Evolutionary conservation across 2,329 filamentous ascomycete genomes (phyloP).

Genomic region (Dactylella cylindrospora): DNA sequence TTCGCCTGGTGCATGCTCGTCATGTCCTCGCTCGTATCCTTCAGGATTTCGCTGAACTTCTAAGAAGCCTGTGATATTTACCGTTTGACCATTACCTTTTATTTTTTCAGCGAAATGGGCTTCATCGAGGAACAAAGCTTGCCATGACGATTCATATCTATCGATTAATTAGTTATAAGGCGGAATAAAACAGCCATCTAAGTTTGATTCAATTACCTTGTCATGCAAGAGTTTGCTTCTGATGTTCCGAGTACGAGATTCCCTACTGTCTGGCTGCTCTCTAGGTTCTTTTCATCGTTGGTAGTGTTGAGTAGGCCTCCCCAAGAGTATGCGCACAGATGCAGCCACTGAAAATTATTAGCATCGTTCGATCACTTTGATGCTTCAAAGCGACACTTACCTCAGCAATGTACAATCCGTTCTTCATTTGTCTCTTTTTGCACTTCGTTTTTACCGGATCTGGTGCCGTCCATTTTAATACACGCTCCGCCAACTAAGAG

Average conservation of each 20-base stretch:
- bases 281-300: not conserved
- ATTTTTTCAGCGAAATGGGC: not conserved
- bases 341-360: constrained; percentile 3
- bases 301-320: not conserved
- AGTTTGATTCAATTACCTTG: constrained; percentile 8
- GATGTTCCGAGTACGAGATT: constrained; percentile 20
- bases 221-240: constrained; percentile 17
- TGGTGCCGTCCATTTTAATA: not conserved
- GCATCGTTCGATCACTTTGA: not conserved
- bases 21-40: not conserved
- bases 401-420: constrained; percentile 10
- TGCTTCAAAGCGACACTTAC: constrained; percentile 4
- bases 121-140: not conserved
- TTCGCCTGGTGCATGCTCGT: not conserved
- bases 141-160: constrained; percentile 9
- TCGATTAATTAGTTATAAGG: not conserved
- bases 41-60: not conserved
- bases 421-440: constrained; percentile 2
- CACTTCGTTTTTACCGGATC: not conserved
- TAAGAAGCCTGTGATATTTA: constrained; percentile 3
- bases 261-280: not conserved
- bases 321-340: constrained; percentile 13
- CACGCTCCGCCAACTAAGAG: not conserved
- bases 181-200: not conserved
- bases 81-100: not conserved